Percentiles rank a stretch among this genome's conserved stretches.
phyloP scores from a whole-genome alignment of 2,329 filamentous ascomycete genomes.

The Fulvia fulva region DNA sequence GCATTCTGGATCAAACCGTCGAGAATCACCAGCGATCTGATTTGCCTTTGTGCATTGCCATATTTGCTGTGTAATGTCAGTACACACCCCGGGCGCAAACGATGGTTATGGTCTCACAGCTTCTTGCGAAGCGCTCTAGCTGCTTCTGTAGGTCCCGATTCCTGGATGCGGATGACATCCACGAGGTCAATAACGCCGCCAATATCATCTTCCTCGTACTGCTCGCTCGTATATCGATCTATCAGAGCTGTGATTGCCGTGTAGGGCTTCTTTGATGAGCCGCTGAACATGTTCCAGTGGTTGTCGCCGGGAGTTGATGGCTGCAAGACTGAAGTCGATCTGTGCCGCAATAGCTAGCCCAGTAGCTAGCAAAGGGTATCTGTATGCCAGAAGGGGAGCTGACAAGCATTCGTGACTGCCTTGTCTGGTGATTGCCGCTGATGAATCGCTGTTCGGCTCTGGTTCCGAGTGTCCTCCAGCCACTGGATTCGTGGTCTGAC shows the following conservation, averaged over 20 bases:
- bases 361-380: no score
- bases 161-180: slow-evolving; percentile 87
- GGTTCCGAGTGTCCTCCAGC: not conserved
- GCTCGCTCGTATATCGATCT: slow-evolving; percentile 83
- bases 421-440: not conserved
- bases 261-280: slow-evolving; percentile 68
- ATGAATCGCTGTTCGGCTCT: not conserved
- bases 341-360: no score
- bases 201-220: slow-evolving; percentile 85
- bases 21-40: slow-evolving; percentile 81
- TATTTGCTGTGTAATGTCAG: slow-evolving; percentile 64
- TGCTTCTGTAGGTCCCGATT: slow-evolving; percentile 80
- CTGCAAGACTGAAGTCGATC: no score
- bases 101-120: slow-evolving; percentile 53
- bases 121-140: slow-evolving; percentile 94
- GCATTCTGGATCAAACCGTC: slow-evolving; percentile 95
- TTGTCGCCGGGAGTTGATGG: not conserved
- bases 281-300: slow-evolving; percentile 20
- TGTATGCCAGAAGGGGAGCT: no score
- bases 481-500: not conserved
- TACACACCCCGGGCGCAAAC: not conserved
- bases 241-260: slow-evolving; percentile 90
- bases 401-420: not conserved
- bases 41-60: slow-evolving; percentile 86
- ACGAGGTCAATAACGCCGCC: slow-evolving; percentile 90